Base-by-base conservation (phyloP, 139 green algal species). In the Gonium pectorale region DNA sequence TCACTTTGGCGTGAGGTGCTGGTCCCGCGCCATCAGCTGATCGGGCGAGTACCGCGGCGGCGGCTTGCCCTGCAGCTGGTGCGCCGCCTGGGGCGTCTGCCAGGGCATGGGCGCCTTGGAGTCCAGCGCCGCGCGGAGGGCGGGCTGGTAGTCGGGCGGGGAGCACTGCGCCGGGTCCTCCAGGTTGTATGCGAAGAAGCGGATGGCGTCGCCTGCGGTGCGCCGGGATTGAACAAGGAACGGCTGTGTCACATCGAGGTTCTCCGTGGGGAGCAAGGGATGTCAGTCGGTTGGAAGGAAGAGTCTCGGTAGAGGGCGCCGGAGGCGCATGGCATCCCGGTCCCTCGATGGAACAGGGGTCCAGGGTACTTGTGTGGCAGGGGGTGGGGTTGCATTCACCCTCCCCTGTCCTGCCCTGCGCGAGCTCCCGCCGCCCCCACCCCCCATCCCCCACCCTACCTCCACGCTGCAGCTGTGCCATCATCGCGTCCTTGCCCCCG, bases 141-240 rank as follows among this genome's bases (percentile, higher is more conserved):
- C 15, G 15, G 26, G 26, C 26, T 60, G 29, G 75, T 72, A 82
- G 60, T 72, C 75, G 38, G 75, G 75, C 56, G 75, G 75, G 11
- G 75, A 82, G 75, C 75, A 82, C 75, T 82, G 75, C 41, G 59
- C 41, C 7, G 75, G 21, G 59, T 82, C 75, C 75, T 82, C 75
- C 41, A 82, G 59, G 41, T 82, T 82, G 56, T 72, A 72, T 6
- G 75, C 75, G 40, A 82, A 82, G 75, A 72, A 82, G n/a, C 75
- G 75, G 27, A 82, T 67, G 19, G 40, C 17, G 43, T 82, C 62
- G 44, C 38, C 77, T 83, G n/a, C 15, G 38, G 43, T n/a, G n/a
- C n/a, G n/a, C n/a, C n/a, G n/a, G n/a, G n/a, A n/a, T n/a, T n/a
- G n/a, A n/a, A n/a, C n/a, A n/a, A n/a, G n/a, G n/a, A n/a, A n/a